Evolutionary conservation across 2,329 filamentous ascomycete species (phyloP).

Genomic region (Cryphonectria nitschkei): DNA sequence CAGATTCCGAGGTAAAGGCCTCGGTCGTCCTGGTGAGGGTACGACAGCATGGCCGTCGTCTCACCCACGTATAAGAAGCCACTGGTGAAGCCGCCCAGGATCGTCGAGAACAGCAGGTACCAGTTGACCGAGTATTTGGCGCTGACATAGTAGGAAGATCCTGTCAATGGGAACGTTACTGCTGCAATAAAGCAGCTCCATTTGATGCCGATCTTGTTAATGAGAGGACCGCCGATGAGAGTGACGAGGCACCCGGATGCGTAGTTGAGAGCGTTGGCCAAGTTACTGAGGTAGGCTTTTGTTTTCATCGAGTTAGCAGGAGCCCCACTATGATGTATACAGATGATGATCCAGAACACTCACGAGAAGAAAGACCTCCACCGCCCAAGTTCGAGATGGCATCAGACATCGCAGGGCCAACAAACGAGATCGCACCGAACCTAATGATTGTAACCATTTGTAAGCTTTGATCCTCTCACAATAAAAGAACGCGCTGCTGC

Average conservation of each 20-base stretch:
- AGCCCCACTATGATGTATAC: background rate
- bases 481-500: background rate
- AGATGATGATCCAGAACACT: background rate
- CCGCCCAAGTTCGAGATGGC: conserved; percentile 28
- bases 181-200: conserved; percentile 43
- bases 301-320: too few species aligned
- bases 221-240: conserved; percentile 41
- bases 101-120: conserved; percentile 39
- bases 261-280: conserved; percentile 25
- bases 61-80: conserved; percentile 42
- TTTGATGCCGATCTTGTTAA: conserved; percentile 44
- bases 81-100: conserved; percentile 28
- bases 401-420: conserved; percentile 28
- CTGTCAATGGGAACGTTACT: conserved; percentile 39
- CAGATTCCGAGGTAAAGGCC: conserved; percentile 40
- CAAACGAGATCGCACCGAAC: conserved; percentile 25
- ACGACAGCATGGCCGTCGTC: conserved; percentile 43
- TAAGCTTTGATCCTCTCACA: background rate
- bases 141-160: conserved; percentile 41
- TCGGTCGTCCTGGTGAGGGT: conserved; percentile 39
- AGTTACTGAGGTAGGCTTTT: conserved; percentile 23
- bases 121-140: conserved; percentile 36
- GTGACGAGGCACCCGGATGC: conserved; percentile 25
- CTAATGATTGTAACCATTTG: background rate
- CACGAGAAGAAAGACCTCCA: conserved; percentile 26